Evolutionary conservation across 768 basidiomycete species (phyloP).

Genomic region (Termitomyces sp.): DNA sequence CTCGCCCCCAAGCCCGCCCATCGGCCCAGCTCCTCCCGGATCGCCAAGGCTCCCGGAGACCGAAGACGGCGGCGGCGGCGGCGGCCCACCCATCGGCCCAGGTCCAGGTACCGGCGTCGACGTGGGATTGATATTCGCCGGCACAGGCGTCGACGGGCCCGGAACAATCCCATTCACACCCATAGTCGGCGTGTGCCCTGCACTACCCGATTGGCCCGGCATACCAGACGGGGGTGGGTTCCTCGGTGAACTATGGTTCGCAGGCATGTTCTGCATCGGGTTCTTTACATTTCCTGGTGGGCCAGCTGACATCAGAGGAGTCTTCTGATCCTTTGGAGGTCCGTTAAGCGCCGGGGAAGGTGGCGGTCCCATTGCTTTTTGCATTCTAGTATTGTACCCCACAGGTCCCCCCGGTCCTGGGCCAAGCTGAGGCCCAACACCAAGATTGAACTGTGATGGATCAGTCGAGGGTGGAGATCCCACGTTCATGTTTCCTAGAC

Average conservation of each 20-base stretch:
- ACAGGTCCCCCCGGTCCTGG: slow-evolving; percentile 8
- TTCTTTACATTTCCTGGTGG: slow-evolving; percentile 17
- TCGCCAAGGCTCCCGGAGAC: slow-evolving; percentile 15
- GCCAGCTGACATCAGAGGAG: background rate
- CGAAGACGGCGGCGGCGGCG: slow-evolving; percentile 16
- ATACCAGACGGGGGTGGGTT: slow-evolving; percentile 18
- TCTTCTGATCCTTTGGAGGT: slow-evolving; percentile 22
- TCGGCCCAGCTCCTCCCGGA: slow-evolving; percentile 7
- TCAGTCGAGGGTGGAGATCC: slow-evolving; percentile 43
- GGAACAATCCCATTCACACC: slow-evolving; percentile 20
- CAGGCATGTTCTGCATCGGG: slow-evolving; percentile 24
- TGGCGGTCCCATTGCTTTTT: slow-evolving; percentile 43
- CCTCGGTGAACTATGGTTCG: slow-evolving; percentile 34
- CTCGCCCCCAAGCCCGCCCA: background rate
- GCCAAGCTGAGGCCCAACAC: slow-evolving; percentile 19
- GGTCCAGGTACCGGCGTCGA: background rate
- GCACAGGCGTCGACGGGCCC: slow-evolving; percentile 24
- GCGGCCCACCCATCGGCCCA: slow-evolving; percentile 13
- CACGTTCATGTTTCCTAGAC: slow-evolving; percentile 24
- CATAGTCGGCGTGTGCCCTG: slow-evolving; percentile 18
- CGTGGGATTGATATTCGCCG: slow-evolving; percentile 10
- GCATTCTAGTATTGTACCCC: slow-evolving; percentile 22
- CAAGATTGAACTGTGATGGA: slow-evolving; percentile 31
- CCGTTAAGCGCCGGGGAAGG: slow-evolving; percentile 41
- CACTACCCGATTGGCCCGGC: background rate